Conservation (phyloP, 345 rosid species). For the Pelargonium nanum region DNA sequence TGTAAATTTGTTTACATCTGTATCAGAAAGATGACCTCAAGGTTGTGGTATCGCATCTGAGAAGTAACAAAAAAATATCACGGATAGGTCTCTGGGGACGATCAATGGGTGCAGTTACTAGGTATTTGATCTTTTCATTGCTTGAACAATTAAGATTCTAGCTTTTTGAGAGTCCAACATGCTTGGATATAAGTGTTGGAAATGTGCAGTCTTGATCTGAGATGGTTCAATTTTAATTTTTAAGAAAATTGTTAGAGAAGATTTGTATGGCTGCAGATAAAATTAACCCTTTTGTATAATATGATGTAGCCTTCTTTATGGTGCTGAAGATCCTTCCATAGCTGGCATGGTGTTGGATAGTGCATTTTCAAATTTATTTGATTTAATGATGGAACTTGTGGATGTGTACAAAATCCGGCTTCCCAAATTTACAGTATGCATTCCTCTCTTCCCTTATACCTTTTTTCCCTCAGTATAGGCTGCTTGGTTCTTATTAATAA, state of each 20-base stretch:
- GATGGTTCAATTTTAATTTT: not conserved
- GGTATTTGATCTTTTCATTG: conserved; percentile 19
- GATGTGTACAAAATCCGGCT: conserved; percentile 34
- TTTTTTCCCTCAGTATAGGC: not conserved
- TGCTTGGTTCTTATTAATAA: too few relatives aligned
- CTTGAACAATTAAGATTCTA: not conserved
- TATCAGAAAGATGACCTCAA: conserved; percentile 38
- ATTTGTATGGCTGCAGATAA: too few relatives aligned
- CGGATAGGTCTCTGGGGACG: conserved; percentile 46
- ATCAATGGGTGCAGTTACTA: conserved; percentile 47
- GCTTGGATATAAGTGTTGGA: not conserved
- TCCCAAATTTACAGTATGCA: conserved; percentile 38
- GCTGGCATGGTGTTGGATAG: conserved; percentile 51
- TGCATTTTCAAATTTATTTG: conserved; percentile 43
- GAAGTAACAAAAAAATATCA: conserved; percentile 35
- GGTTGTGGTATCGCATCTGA: conserved; percentile 35
- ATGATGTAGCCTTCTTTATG: conserved; percentile 36
- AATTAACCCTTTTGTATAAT: not conserved
- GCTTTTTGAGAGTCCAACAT: not conserved
- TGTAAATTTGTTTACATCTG: not conserved
- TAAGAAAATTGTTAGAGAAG: too few relatives aligned
- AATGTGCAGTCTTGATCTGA: not conserved
- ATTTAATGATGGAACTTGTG: conserved; percentile 46
- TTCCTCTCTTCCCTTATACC: not conserved
- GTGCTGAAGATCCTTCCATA: conserved; percentile 41